Evolutionary conservation across 139 green algal genomes (phyloP).

Genomic region (Diplosphaera chodatii): DNA sequence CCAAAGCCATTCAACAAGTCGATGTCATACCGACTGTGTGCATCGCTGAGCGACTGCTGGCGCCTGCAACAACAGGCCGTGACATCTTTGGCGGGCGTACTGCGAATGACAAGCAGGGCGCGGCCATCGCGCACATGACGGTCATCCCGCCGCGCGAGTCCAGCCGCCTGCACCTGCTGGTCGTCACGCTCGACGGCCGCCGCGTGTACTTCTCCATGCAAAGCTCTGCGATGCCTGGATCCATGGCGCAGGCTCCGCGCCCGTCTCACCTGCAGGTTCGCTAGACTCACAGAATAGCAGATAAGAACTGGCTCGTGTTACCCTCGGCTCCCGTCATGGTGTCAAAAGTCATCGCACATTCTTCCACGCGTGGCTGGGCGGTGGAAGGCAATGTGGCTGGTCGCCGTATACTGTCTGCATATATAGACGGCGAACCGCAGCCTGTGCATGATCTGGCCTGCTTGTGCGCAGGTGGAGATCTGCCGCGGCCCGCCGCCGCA

Average conservation of each 20-base stretch:
- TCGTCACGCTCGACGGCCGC: slow-evolving; percentile 74
- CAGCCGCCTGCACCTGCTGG: slow-evolving; percentile 68
- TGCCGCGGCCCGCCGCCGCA: background rate
- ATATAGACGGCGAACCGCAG: slow-evolving; percentile 1
- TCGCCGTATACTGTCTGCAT: no score
- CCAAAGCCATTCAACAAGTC: no score
- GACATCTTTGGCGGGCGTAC: slow-evolving; percentile 53
- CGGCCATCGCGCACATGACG: slow-evolving; percentile 65
- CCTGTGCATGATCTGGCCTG: slow-evolving; percentile 1
- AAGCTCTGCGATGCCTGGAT: background rate
- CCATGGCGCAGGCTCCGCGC: no score
- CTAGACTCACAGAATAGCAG: no score
- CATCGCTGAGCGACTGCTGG: no score
- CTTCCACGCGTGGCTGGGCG: no score
- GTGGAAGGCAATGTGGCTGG: no score
- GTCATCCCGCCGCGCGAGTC: slow-evolving; percentile 38
- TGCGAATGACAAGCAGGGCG: slow-evolving; percentile 26
- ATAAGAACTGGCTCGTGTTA: no score
- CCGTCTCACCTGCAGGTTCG: background rate
- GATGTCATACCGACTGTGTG: no score
- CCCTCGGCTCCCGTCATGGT: no score
- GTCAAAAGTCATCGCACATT: no score
- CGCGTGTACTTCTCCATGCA: slow-evolving; percentile 78
- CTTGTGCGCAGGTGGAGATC: slow-evolving; percentile 1
- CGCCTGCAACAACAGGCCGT: slow-evolving; percentile 23